Evolutionary conservation across 2,329 filamentous ascomycete genomes (phyloP), one percentile per base, ranked within the genome.

Genomic region (Colletotrichum lindemuthianum): DNA sequence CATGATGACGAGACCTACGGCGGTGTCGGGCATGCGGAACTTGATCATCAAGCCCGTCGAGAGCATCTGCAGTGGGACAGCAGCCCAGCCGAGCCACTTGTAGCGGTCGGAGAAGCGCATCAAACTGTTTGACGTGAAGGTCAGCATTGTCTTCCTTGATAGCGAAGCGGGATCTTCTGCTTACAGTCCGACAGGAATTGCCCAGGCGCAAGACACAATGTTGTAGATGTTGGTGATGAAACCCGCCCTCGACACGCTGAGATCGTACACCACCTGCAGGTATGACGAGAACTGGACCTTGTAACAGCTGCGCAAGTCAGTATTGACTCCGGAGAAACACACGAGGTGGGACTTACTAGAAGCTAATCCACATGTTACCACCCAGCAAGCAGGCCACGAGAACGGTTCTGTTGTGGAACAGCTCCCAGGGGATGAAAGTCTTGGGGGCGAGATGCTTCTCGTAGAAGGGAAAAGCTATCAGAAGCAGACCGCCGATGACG

Each of bases 401-500:
- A 50, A 74, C 66, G 12, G 67, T 72, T 8, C 67, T 69, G 41
- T 72, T 70, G 7, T 68, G 57, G 68, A 82, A 71, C 60, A 83
- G 68, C 63, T 73, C 71, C 66, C 74, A 80, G 3, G 76, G 81
- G 24, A 87, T 74, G 66, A 86, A 79, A 34, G 81, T 81, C 39
- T 80, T 78, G 2, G 78, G 78, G 0, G 83, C 81, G 49, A 84
- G 68, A 32, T 78, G 84, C 16, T 75, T 78, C 71, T 86, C 83
- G 74, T 79, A 61, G 39, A 51, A 32, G 8, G 53, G 45, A 40
- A 52, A 56, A 8, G 53, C 65, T 3, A 53, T 37, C 34, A 67
- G 40, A n/a, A 58, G 50, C 34, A 65, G 53, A 16, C 47, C 64
- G 32, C 67, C 67, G 7, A 68, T 32, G 8, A 65, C 45, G 11